Evolutionary conservation across 176 grass and related monocot species (phyloP).

Genomic region (Pharus latifolius): DNA sequence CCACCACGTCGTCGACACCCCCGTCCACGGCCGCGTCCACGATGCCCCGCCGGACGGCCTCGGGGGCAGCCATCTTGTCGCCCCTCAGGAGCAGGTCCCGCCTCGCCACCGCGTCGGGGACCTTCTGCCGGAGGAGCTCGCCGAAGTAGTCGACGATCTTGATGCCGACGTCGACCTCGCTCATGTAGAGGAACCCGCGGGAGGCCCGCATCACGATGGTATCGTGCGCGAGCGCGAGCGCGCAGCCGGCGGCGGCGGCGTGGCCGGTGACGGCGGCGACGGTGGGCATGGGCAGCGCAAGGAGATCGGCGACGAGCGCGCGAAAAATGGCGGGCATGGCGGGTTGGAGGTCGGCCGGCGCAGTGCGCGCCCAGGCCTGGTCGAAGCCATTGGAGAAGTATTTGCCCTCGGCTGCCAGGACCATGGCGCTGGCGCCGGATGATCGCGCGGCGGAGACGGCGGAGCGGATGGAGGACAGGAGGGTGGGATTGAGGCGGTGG

Average conservation of each 20-base stretch:
- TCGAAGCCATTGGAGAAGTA: constrained; percentile 88
- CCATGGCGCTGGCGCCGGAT: constrained; percentile 21
- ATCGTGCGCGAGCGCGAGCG: constrained; percentile 57
- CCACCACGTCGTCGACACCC: constrained; percentile 19
- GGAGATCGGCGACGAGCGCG: constrained; percentile 41
- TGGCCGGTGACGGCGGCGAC: constrained; percentile 49
- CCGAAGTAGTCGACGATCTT: constrained; percentile 47
- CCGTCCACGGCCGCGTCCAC: constrained; percentile 35
- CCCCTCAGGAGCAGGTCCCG: constrained; percentile 46
- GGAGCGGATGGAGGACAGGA: constrained; percentile 35
- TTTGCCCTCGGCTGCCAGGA: constrained; percentile 54
- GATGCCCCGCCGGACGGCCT: constrained; percentile 43
- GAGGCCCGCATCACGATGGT: constrained; percentile 50
- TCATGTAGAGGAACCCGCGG: constrained; percentile 82
- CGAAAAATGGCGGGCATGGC: constrained; percentile 13
- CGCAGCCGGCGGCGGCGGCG: constrained; percentile 42
- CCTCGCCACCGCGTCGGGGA: constrained; percentile 38
- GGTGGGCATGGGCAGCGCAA: constrained; percentile 66
- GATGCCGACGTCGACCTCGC: constrained; percentile 62
- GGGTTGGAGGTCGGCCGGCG: not conserved
- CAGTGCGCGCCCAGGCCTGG: constrained; percentile 39
- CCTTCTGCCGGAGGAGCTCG: constrained; percentile 52
- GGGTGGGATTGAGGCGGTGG: constrained; percentile 40
- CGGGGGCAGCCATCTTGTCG: constrained; percentile 30
- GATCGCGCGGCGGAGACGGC: constrained; percentile 20